Evolutionary conservation across 148 eudicot genomes (phyloP), one percentile per base, ranked within the genome.

Genomic region (Rhododendron simsii): DNA sequence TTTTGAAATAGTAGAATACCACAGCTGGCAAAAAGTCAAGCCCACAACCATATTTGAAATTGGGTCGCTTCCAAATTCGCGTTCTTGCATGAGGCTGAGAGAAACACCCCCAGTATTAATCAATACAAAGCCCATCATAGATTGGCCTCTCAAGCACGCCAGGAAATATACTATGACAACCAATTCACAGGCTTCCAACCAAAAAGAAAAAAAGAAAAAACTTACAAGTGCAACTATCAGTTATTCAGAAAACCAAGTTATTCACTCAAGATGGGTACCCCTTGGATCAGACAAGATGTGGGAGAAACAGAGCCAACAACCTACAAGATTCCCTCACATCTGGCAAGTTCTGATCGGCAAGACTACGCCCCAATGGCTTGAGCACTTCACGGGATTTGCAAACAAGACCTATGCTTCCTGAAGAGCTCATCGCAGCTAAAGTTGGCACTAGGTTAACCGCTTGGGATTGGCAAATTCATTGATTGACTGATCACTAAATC

Each of bases 31-130:
- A 88, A 86, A 92, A 76, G 93, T 85, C 87, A 94, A 87, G 71
- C 99, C 98, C 84, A 94, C 91, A 81, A 95, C 89, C 92, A 96
- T 91, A 91, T 93, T 91, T 83, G 93, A 87, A 30, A 89, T 76
- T 45, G 95, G 95, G 81, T 96, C 94, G 23, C 85, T 86, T 33
- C 85, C 91, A 83, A 85, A 91, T 63, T 90, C 94, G 85, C 65
- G 84, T 80, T 91, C 88, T 88, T 91, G 91, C 84, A 82, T 59
- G 14, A 82, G 73, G 51, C 84, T 82, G 84, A 61, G 35, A 61
- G 74, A 78, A 81, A 82, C 48, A 86, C 50, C 88, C 84, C 67
- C 48, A 84, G 47, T 61, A 37, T 48, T 53, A 81, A 26, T 65
- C 21, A 81, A 78, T 44, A 75, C 21, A 76, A 83, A 81, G 48